Evolutionary conservation across 2,329 filamentous ascomycete genomes (phyloP).

Genomic region (Monosporascus sp.): DNA sequence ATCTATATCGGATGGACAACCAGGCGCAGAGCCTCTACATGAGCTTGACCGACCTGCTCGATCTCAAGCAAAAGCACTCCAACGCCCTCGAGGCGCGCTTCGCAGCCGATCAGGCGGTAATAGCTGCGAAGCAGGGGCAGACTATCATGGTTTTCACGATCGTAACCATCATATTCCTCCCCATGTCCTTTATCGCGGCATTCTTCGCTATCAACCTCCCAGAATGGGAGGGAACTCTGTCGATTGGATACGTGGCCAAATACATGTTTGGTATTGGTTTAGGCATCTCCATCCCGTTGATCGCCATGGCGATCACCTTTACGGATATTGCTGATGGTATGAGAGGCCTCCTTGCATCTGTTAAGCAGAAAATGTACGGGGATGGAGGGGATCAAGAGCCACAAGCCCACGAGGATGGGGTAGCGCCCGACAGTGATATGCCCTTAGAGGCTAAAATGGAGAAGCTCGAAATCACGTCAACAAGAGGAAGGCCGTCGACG

Average conservation of each 20-base stretch:
- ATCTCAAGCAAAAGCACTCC: slow-evolving; percentile 65
- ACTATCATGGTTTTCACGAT: slow-evolving; percentile 41
- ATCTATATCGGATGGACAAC: slow-evolving; percentile 59
- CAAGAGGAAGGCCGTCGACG: too few relatives aligned
- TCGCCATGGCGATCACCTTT: slow-evolving; percentile 33
- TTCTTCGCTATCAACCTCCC: slow-evolving; percentile 39
- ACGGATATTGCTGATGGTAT: slow-evolving; percentile 26
- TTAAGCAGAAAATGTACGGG: not conserved
- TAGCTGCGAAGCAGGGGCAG: slow-evolving; percentile 47
- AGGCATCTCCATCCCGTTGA: slow-evolving; percentile 32
- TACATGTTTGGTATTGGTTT: slow-evolving; percentile 45
- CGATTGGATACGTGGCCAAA: slow-evolving; percentile 45
- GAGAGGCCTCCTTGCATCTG: not conserved
- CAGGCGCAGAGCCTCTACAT: slow-evolving; percentile 57
- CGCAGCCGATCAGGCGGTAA: slow-evolving; percentile 54
- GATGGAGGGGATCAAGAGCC: not conserved
- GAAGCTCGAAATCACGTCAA: too few relatives aligned
- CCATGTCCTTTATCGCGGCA: slow-evolving; percentile 38
- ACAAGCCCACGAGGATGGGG: not conserved
- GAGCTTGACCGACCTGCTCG: slow-evolving; percentile 56
- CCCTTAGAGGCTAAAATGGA: too few relatives aligned
- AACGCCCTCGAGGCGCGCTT: slow-evolving; percentile 63
- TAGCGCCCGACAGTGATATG: too few relatives aligned
- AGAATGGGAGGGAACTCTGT: slow-evolving; percentile 40
- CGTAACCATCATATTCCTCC: slow-evolving; percentile 40